Evolutionary conservation across 371 early-diverging fungal genomes (phyloP), one percentile per base, ranked within the genome.

Genomic region (Circinella umbellata): DNA sequence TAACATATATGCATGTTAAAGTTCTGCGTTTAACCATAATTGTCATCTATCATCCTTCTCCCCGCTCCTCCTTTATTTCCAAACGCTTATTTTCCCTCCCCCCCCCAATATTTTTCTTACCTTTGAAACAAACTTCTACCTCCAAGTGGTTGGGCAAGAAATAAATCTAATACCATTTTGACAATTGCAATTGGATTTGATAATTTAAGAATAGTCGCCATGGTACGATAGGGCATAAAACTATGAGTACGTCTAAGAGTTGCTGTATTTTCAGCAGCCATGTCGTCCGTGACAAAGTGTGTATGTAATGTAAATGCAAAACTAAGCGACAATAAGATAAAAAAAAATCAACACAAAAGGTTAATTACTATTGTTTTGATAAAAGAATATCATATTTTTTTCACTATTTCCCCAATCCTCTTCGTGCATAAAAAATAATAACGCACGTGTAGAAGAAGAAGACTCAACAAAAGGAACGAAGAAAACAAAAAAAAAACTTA

Each of bases 111-210:
- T 27, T 27, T 20, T 34, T 8, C 55, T 60, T 73, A 82, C 86
- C 91, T 80, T 70, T 91, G 91, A 66, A 89, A 80, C 59, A 91
- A 67, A 71, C 88, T 88, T 46, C 77, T 78, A 5, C 83, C 77
- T 34, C 91, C 91, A 68, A 91, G 86, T 8, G 91, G 91, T 47
- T 89, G 91, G 0, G 91, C 88, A 62, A 91, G 68, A 61, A 91
- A 88, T 13, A 91, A 61, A 68, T 91, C 89, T 69, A 89, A 69
- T 1, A 89, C 78, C 18, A 86, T 87, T 66, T 87, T 91, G 61
- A 89, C 84, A 81, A 91, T 86, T 0, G 78, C 76, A 63, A 89
- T 81, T 9, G 91, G 91, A 66, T 91, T 91, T 3, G 91, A 89
- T 8, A 85, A 66, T 67, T 85, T 87, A 59, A 91, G 71, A 11